Evolutionary conservation across 176 grass and related monocot species (phyloP), one percentile per base, ranked within the genome.

Genomic region (Oryza glumipatula): DNA sequence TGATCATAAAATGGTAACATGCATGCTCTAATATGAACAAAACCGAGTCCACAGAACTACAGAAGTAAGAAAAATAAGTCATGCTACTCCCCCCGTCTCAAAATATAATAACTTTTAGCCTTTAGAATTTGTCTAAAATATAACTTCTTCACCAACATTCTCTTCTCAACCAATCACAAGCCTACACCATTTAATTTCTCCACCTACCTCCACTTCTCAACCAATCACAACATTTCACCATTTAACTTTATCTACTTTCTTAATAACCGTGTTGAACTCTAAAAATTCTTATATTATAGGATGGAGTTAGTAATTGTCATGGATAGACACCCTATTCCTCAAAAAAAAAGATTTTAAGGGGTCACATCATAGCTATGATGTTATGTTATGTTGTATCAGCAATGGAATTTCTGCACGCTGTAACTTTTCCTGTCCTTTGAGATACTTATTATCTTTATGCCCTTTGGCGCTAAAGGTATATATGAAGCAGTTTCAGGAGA

Each of bases 401-500:
- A 13, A 74, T 32, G n/a, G 67, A 32, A 74, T 74, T 65, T n/a
- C 32, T 43, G 11, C 9, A 32, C 21, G 0, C 13, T 11, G 26
- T 67, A 44, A 45, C 33, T 75, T 78, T 23, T 70, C 6, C 26
- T 64, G 28, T 46, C 61, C 6, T 82, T 77, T 73, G 11, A 60
- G 23, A 75, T 44, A 63, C 47, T 89, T 35, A 88, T 87, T 44
- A 83, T 65, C 10, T 84, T 6, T 78, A 24, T 77, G 11, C 63
- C 89, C 26, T 73, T 88, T 84, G 88, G 69, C 68, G 2, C 72
- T 91, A 84, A 89, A 98, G 95, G 96, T 85, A 95, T 98, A 82
- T 76, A 90, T 68, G 93, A 98, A 87, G 96, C 96, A 79, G 76
- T 98, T 66, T 78, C 63, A 75, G 91, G 86, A 82, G 88, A 94